Evolutionary conservation across 768 basidiomycete genomes (phyloP).

Genomic region (Candolleomyces aberdarensis): DNA sequence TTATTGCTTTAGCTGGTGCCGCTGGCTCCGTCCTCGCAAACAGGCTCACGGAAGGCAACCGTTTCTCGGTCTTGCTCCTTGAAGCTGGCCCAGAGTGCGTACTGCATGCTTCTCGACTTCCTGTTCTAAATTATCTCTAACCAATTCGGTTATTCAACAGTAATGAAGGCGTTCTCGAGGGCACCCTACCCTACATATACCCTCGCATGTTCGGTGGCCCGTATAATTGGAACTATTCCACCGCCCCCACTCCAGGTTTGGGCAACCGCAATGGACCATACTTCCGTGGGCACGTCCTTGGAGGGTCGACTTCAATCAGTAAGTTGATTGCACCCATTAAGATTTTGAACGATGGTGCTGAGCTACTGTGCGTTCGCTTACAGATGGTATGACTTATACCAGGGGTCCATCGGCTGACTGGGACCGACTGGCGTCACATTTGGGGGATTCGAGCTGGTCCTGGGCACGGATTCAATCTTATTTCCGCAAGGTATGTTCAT

Average conservation of each 20-base stretch:
- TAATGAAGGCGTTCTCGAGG: neutral
- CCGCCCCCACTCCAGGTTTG: conserved; percentile 18
- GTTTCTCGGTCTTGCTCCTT: conserved; percentile 45
- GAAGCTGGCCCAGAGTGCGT: conserved; percentile 56
- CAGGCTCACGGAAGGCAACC: conserved; percentile 50
- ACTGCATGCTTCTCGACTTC: neutral
- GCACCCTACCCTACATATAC: neutral
- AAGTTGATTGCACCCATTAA: neutral
- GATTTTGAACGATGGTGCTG: no score
- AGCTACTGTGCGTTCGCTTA: no score
- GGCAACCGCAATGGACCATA: conserved; percentile 18
- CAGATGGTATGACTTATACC: no score
- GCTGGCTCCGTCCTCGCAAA: conserved; percentile 58
- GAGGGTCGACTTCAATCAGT: conserved; percentile 28
- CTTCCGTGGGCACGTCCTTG: conserved; percentile 23
- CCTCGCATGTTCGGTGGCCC: neutral
- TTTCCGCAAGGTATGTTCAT: no score
- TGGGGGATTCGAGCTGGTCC: no score
- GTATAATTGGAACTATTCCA: conserved; percentile 28
- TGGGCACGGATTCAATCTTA: no score
- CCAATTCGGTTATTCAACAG: conserved; percentile 1
- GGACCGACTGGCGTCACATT: no score
- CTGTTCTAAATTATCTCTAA: neutral
- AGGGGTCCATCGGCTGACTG: no score
- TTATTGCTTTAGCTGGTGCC: conserved; percentile 33